Base-by-base conservation (phyloP, 305 asterid genomes). In the Plantago rigida region DNA sequence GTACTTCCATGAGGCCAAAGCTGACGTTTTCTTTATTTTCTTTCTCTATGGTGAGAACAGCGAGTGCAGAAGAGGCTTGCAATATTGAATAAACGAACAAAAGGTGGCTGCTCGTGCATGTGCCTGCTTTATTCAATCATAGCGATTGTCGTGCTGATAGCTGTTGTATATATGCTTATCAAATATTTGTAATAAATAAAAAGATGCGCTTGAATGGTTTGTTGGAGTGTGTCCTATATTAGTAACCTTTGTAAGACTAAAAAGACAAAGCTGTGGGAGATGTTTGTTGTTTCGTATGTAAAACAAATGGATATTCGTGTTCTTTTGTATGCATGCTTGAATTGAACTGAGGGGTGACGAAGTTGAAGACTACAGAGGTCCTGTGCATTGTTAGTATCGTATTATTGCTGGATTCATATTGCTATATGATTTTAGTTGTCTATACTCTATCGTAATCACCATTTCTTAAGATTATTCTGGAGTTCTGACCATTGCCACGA, bases 61-160 rank as follows among this genome's bases (percentile, higher is more conserved):
- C 75, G 92, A 50, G 92, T 87, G 54, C 97, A 89, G 75, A 87
- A 52, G 85, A 78, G 77, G 82, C 97, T 93, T 13, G 97, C 92
- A 17, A 70, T 79, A 39, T 65, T 93, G 85, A 93, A 83, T 77
- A 89, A 89, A 68, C 85, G 89, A 63, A 85, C 92, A 0, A 89
- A 82, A 79, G 95, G 94, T 36, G 96, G 97, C 60, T 87, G 97
- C 83, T 82, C 99, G 59, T 93, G 96, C 87, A 56, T 84, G 82
- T 59, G 81, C 74, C 69, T 89, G 75, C 80, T 84, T 50, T 53
- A 81, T 24, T 72, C 94, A 5, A 89, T 83, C 5, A 48, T 89
- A 2, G 96, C 89, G 55, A 87, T 93, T 47, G 74, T 83, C 22
- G 58, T 59, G 49, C 75, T 93, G 78, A 67, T 83, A 46, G 73